Evolutionary conservation across 2,329 filamentous ascomycete genomes (phyloP).

Genomic region (Sporothrix schenckii): DNA sequence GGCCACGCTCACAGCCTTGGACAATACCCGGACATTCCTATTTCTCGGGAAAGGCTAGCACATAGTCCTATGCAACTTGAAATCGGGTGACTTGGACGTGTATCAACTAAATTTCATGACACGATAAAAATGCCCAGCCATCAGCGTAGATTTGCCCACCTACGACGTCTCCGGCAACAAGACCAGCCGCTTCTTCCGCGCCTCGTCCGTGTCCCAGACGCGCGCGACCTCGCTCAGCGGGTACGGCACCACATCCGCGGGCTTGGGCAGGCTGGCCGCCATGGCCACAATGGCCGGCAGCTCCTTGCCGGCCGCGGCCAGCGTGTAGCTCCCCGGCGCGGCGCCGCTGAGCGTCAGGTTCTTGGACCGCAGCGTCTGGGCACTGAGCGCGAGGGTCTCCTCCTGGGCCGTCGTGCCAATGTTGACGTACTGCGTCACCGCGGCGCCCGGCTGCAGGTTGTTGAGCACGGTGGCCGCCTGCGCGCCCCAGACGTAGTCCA

Average conservation of each 20-base stretch:
- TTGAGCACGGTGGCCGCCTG: constrained; percentile 54
- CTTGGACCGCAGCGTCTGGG: constrained; percentile 51
- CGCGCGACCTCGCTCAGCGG: constrained; percentile 28
- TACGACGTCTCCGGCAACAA: constrained; percentile 26
- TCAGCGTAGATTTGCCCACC: background rate
- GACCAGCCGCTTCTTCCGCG: constrained; percentile 33
- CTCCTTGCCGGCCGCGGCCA: constrained; percentile 41
- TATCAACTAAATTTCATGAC: no score
- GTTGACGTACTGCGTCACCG: constrained; percentile 55
- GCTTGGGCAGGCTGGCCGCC: constrained; percentile 25
- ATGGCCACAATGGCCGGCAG: constrained; percentile 35
- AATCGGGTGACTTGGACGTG: no score
- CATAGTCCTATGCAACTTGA: background rate
- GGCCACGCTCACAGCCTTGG: background rate
- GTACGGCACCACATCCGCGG: constrained; percentile 30
- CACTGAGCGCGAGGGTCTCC: constrained; percentile 47
- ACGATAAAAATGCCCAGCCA: background rate
- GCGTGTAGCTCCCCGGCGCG: constrained; percentile 50
- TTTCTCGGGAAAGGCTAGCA: background rate
- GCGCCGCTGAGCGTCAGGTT: constrained; percentile 53
- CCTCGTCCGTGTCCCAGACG: constrained; percentile 33
- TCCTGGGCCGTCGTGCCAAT: constrained; percentile 52
- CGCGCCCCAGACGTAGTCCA: constrained; percentile 61
- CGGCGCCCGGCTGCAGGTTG: constrained; percentile 42
- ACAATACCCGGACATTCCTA: background rate